Evolutionary conservation across 495 filamentous ascomycete species (phyloP).

Genomic region (Daldinia grandis): DNA sequence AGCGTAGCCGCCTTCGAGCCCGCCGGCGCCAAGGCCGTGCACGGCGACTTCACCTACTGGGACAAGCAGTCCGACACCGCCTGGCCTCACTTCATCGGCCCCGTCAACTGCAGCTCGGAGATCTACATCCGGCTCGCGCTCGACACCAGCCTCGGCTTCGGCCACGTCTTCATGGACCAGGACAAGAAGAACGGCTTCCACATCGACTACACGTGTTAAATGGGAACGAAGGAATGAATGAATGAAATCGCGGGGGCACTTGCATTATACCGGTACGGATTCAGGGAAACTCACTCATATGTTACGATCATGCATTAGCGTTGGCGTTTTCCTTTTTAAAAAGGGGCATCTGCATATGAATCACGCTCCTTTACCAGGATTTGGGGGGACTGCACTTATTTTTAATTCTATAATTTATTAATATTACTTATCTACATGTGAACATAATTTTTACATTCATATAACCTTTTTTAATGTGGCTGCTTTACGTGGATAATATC

Average conservation of each 20-base stretch:
- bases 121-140: conserved; percentile 31
- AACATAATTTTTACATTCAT: not conserved
- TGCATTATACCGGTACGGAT: not conserved
- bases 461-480: not conserved
- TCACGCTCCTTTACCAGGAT: not conserved
- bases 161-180: conserved; percentile 38
- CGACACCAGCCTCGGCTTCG: conserved; percentile 26
- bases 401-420: not conserved
- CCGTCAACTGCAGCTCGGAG: conserved; percentile 26
- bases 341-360: not conserved
- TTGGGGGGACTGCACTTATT: not conserved
- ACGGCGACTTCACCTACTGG: conserved; percentile 42
- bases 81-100: conserved; percentile 22
- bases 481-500: not conserved
- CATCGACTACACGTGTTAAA: conserved; percentile 28
- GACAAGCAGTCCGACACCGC: conserved; percentile 20
- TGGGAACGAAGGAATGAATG: not conserved
- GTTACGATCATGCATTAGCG: not conserved
- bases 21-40: not conserved
- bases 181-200: conserved; percentile 35
- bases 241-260: not conserved
- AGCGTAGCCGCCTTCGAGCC: conserved; percentile 22
- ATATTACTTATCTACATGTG: not conserved
- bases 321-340: conserved; percentile 5
- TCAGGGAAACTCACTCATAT: not conserved